Percentiles rank a stretch among this genome's conserved stretches.
Conservation (phyloP, 768 basidiomycete genomes). For the Zangia roseola region DNA sequence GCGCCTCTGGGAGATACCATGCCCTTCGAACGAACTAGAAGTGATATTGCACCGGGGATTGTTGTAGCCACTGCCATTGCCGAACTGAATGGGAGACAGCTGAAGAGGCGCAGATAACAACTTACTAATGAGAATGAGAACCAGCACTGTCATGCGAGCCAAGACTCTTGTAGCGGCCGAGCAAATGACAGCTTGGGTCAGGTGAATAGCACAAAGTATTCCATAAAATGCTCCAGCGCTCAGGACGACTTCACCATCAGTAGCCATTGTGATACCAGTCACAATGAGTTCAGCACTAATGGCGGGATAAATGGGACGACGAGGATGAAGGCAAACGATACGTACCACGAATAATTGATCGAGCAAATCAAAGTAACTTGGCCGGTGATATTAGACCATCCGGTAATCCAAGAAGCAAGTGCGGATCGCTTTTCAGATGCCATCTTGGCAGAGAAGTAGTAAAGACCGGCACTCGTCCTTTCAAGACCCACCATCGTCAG, state of each 20-base stretch:
- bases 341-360: constrained; percentile 21
- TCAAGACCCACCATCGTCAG: background rate
- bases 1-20: constrained; percentile 17
- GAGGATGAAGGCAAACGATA: background rate
- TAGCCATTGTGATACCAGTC: constrained; percentile 22
- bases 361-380: constrained; percentile 28
- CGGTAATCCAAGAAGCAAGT: constrained; percentile 30
- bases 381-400: constrained; percentile 29
- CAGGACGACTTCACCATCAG: constrained; percentile 20
- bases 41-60: constrained; percentile 13
- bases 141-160: constrained; percentile 22
- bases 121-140: constrained; percentile 18
- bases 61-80: constrained; percentile 17
- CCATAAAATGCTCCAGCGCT: constrained; percentile 21
- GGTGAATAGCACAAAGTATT: constrained; percentile 19
- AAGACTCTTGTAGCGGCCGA: constrained; percentile 22
- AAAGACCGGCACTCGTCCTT: constrained; percentile 27
- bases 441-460: constrained; percentile 30
- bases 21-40: constrained; percentile 18
- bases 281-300: constrained; percentile 19
- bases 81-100: too few species aligned
- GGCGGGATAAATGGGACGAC: background rate
- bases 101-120: background rate
- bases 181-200: constrained; percentile 20
- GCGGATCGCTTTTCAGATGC: constrained; percentile 23